Evolutionary conservation across 129 eudicot species (phyloP), one percentile per base, ranked within the genome.

Genomic region (Dittrichia graveolens): DNA sequence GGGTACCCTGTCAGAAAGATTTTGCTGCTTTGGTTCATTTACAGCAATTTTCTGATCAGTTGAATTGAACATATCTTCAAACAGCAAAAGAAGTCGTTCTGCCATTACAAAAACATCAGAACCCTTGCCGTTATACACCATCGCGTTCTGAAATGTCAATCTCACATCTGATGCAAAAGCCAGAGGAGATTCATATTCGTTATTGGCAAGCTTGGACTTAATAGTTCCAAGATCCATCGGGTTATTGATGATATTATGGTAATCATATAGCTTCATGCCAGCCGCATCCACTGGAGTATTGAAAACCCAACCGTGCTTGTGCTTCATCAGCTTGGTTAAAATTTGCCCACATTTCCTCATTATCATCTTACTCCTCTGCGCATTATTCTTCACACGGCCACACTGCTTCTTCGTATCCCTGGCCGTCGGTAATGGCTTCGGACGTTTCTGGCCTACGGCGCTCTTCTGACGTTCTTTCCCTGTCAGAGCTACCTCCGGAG

Each of bases 171-270:
- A 56, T 2, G 95, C 95, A 75, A 88, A 88, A 1, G 81, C 91
- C 3, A 67, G 7, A 0, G 86, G 85, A 0, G 79, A 52, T 4
- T 52, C 52, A 14, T 88, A 88, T 55, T 9, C 80, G 7, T 80
- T 67, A 40, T 64, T 78, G 7, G 48, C 54, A 10, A 88, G 75
- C 67, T 67, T 85, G 3, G 39, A 12, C 38, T 88, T 85, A 16
- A 88, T 79, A 0, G 95, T 85, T 0, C 95, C 95, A 1, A 88
- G 81, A 61, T 88, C 95, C 90, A 88, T 88, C 0, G 95, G 95
- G 4, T 41, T 59, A 15, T 24, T 70, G 31, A 88, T 80, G 3
- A 88, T 41, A 2, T 37, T 61, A 59, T 80, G 71, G 48, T 88
- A 88, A 75, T 88, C 87, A 34, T 65, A 73, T 15, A 85, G 71